phyloP scores from a whole-genome alignment of 495 filamentous ascomycete genomes.

The Daldinia loculata region DNA sequence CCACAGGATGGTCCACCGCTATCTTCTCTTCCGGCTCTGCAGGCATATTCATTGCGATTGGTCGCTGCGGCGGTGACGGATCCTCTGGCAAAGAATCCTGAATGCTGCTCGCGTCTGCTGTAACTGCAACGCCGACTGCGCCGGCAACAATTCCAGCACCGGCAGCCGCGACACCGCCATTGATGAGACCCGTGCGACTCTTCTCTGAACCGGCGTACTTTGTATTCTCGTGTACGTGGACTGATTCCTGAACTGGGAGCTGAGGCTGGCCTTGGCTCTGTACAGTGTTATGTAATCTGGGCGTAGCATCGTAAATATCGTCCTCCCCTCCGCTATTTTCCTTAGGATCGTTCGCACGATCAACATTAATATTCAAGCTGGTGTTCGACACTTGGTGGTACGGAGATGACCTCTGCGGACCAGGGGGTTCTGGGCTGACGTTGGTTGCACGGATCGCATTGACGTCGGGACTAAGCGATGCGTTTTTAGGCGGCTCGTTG shows the following conservation, averaged over 20 bases:
- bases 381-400: conserved; percentile 42
- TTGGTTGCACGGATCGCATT: conserved; percentile 42
- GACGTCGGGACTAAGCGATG: conserved; percentile 43
- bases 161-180: background rate
- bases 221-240: conserved; percentile 28
- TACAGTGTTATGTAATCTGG: conserved; percentile 24
- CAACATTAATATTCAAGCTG: conserved; percentile 38
- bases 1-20: conserved; percentile 48
- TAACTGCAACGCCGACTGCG: background rate
- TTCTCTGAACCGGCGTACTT: conserved; percentile 42
- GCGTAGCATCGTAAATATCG: conserved; percentile 58
- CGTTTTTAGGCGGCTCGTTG: background rate
- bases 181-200: conserved; percentile 7
- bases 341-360: conserved; percentile 28
- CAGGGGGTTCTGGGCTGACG: conserved; percentile 48
- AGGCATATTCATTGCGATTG: conserved; percentile 30
- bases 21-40: conserved; percentile 62
- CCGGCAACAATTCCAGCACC: background rate
- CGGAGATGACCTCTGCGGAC: conserved; percentile 4
- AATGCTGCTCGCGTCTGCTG: background rate
- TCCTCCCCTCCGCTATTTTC: conserved; percentile 41
- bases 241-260: background rate
- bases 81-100: background rate
- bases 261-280: conserved; percentile 11
- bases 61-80: conserved; percentile 32